phyloP scores from a whole-genome alignment of 208 protist species.

The Leishmania tarentolae region DNA sequence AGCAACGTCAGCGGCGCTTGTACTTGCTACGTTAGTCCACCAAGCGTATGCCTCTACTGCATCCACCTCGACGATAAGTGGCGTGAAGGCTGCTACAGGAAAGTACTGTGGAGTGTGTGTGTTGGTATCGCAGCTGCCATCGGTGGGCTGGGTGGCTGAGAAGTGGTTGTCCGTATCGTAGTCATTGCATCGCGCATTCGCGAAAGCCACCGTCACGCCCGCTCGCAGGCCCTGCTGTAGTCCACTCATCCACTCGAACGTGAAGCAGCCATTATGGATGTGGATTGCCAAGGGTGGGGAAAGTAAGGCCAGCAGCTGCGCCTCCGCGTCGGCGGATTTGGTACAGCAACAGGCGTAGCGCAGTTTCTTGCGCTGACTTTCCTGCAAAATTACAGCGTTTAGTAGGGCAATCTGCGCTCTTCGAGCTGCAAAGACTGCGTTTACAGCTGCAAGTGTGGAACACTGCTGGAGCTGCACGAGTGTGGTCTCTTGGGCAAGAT shows the following conservation, averaged over 20 bases:
- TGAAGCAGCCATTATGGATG: conserved; percentile 15
- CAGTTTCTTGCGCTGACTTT: conserved; percentile 21
- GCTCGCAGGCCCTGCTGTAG: conserved; percentile 16
- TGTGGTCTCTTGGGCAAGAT: conserved; percentile 6
- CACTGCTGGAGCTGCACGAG: conserved; percentile 23
- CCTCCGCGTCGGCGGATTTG: neutral
- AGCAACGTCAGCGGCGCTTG: neutral
- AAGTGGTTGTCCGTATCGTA: conserved; percentile 5
- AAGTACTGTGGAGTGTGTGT: neutral
- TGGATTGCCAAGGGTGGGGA: conserved; percentile 18
- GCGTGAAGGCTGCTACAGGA: conserved; percentile 7
- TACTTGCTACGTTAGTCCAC: conserved; percentile 10
- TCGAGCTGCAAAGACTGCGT: conserved; percentile 10
- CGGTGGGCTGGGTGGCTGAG: neutral
- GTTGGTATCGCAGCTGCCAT: neutral
- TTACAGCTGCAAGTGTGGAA: conserved; percentile 16
- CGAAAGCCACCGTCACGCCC: conserved; percentile 22
- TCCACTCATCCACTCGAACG: conserved; percentile 23
- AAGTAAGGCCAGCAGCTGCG: conserved; percentile 24
- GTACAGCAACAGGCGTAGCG: conserved; percentile 25
- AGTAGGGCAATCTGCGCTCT: conserved; percentile 22
- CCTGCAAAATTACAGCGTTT: conserved; percentile 25
- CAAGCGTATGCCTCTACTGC: conserved; percentile 28
- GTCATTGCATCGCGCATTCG: conserved; percentile 27
- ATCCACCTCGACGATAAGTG: conserved; percentile 16